Percentiles rank a stretch among this genome's conserved stretches.
Evolutionary conservation across 495 filamentous ascomycete species (phyloP).

Genomic region (Penicillium herquei): DNA sequence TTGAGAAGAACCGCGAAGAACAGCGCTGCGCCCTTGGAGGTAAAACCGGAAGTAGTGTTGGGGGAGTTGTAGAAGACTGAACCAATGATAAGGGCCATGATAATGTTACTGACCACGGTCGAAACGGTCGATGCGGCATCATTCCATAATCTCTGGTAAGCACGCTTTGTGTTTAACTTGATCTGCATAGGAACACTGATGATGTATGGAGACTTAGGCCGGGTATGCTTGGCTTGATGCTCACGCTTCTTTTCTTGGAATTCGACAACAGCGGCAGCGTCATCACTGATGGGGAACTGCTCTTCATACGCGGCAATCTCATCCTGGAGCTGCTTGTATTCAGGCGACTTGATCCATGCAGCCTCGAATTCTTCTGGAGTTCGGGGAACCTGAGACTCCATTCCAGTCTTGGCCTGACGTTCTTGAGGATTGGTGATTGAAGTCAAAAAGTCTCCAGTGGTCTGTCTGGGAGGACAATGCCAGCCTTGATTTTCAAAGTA

Average conservation of each 20-base stretch:
- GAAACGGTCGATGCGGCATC: slow-evolving; percentile 71
- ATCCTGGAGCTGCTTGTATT: slow-evolving; percentile 58
- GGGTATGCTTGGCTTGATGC: slow-evolving; percentile 50
- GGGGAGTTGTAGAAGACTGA: slow-evolving; percentile 79
- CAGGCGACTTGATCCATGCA: slow-evolving; percentile 69
- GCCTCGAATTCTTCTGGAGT: slow-evolving; percentile 76
- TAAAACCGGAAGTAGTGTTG: slow-evolving; percentile 65
- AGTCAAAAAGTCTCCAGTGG: slow-evolving; percentile 77
- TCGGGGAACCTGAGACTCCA: slow-evolving; percentile 62
- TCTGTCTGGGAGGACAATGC: slow-evolving; percentile 71
- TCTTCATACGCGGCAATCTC: slow-evolving; percentile 72
- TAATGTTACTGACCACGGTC: slow-evolving; percentile 67
- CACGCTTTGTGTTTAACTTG: slow-evolving; percentile 69
- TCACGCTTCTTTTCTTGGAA: slow-evolving; percentile 68
- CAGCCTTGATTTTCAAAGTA: slow-evolving; percentile 70
- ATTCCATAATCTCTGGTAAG: slow-evolving; percentile 62
- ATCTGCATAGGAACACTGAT: slow-evolving; percentile 71
- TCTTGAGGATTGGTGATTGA: slow-evolving; percentile 73
- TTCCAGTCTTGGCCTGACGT: slow-evolving; percentile 57
- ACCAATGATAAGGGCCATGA: slow-evolving; percentile 75
- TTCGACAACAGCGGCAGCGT: slow-evolving; percentile 46
- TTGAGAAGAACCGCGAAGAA: slow-evolving; percentile 89
- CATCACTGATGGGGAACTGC: slow-evolving; percentile 59
- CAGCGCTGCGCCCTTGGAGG: slow-evolving; percentile 70
- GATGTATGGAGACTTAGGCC: slow-evolving; percentile 72